Evolutionary conservation across 805 yeast genomes (phyloP).

Genomic region (Suhomyces sp.): DNA sequence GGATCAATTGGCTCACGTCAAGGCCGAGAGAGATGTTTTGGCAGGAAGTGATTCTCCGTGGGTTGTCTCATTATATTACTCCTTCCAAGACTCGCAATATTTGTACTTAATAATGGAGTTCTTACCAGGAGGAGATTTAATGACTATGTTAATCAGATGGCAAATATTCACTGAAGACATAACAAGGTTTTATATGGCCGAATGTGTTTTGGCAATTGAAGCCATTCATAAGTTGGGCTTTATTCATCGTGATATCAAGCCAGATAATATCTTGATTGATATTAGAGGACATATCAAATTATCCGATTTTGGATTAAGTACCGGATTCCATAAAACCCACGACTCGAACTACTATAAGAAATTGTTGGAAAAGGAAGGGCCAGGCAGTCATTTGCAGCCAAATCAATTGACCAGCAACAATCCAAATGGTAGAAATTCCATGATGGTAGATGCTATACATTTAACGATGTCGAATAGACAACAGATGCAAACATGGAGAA

Average conservation of each 20-base stretch:
- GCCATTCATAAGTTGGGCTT: constrained; percentile 91
- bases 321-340: constrained; percentile 93
- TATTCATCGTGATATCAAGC: constrained; percentile 96
- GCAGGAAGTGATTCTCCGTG: constrained; percentile 88
- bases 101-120: constrained; percentile 36
- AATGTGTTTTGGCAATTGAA: constrained; percentile 91
- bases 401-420: constrained; percentile 20
- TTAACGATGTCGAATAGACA: constrained; percentile 92
- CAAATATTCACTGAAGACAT: constrained; percentile 92
- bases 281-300: constrained; percentile 68
- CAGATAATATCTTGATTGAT: constrained; percentile 90
- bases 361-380: constrained; percentile 64
- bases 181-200: constrained; percentile 91
- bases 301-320: constrained; percentile 75
- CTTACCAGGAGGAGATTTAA: constrained; percentile 79
- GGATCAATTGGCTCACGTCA: constrained; percentile 92
- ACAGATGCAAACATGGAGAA: constrained; percentile 95
- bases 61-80: constrained; percentile 80
- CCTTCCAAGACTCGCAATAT: constrained; percentile 76
- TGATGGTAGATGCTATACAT: constrained; percentile 92
- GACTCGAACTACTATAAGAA: constrained; percentile 84
- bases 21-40: constrained; percentile 92
- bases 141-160: constrained; percentile 96
- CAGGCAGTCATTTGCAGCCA: constrained; percentile 15
- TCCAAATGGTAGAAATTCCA: constrained; percentile 60